Percentiles rank a stretch among this genome's conserved stretches.
Evolutionary conservation across 225 moss, liverwort and hornwort species (phyloP).

Genomic region (Takakia lepidozioides): DNA sequence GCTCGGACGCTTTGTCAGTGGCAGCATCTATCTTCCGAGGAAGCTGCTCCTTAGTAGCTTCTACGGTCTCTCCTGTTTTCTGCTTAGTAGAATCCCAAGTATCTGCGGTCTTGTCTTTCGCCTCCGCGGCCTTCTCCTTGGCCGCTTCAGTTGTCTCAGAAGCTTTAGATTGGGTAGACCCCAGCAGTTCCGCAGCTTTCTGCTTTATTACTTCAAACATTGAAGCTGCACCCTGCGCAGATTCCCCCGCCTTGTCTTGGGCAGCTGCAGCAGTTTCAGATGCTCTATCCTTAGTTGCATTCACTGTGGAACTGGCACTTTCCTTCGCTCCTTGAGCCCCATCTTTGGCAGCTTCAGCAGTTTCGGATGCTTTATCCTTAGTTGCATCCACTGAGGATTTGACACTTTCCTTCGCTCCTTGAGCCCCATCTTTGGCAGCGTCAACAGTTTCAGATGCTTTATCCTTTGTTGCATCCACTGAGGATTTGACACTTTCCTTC

Average conservation of each 20-base stretch:
- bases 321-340: constrained; percentile 13
- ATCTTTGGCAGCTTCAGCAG: constrained; percentile 14
- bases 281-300: constrained; percentile 15
- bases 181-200: too few species aligned
- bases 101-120: not conserved
- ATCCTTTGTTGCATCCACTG: too few species aligned
- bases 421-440: not conserved
- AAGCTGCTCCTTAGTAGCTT: not conserved
- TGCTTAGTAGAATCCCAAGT: too few species aligned
- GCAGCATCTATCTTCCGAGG: constrained; percentile 8
- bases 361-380: constrained; percentile 25
- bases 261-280: constrained; percentile 8
- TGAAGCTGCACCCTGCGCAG: too few species aligned
- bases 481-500: too few species aligned
- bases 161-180: not conserved
- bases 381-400: constrained; percentile 17
- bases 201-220: too few species aligned
- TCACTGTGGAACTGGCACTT: constrained; percentile 17
- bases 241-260: too few species aligned
- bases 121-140: too few species aligned
- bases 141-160: constrained; percentile 17
- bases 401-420: too few species aligned
- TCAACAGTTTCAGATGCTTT: not conserved
- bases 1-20: constrained; percentile 19
- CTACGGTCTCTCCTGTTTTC: not conserved